phyloP scores from a whole-genome alignment of 148 eudicot species.

The Arbutus unedo region DNA sequence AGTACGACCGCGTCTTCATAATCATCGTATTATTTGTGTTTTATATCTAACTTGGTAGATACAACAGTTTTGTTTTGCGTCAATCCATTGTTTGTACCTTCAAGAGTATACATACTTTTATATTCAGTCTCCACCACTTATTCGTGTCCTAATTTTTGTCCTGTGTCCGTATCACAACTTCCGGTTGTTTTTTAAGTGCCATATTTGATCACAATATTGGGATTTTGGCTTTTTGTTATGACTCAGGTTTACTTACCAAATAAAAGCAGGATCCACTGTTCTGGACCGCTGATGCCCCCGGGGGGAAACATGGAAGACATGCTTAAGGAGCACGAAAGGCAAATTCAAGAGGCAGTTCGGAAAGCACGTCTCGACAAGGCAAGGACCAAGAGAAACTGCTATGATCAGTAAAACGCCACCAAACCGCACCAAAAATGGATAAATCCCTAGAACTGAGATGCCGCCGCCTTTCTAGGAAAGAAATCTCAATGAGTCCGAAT shows the following conservation, averaged over 20 bases:
- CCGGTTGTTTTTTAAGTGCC: background rate
- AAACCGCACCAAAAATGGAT: background rate
- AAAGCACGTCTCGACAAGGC: slow-evolving; percentile 44
- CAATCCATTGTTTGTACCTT: background rate
- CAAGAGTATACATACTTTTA: background rate
- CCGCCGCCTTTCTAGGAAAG: background rate
- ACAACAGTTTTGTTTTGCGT: background rate
- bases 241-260: slow-evolving; percentile 43
- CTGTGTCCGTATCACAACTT: background rate
- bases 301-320: slow-evolving; percentile 69
- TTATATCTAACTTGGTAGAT: background rate
- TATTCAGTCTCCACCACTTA: background rate
- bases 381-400: slow-evolving; percentile 18
- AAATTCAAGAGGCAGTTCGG: slow-evolving; percentile 66
- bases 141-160: background rate
- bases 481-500: background rate
- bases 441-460: background rate
- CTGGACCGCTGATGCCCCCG: slow-evolving; percentile 66
- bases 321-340: slow-evolving; percentile 70
- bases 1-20: background rate
- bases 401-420: background rate
- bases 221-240: background rate
- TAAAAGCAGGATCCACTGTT: slow-evolving; percentile 46
- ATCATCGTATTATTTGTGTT: background rate
- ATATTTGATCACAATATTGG: background rate